A percentile compares a stretch with the other conserved stretches of the same genome.
Conservation (phyloP, 257 asterid species). For the Solanum lignicaule region DNA sequence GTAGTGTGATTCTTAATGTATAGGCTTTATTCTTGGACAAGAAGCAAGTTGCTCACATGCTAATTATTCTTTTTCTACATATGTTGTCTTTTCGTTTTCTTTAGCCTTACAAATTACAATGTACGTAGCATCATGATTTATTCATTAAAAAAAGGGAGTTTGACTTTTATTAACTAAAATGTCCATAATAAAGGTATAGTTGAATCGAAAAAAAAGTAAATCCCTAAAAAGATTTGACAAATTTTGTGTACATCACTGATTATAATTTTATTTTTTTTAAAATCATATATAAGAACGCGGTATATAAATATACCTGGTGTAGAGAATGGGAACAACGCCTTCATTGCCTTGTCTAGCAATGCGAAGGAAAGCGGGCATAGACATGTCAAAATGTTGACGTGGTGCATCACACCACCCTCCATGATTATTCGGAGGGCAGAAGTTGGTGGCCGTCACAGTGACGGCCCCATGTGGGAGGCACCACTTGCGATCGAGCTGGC, state of each 20-base stretch:
- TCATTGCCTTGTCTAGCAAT: slow-evolving; percentile 51
- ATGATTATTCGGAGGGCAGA: slow-evolving; percentile 59
- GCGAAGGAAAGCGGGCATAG: slow-evolving; percentile 60
- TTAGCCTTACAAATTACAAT: neutral
- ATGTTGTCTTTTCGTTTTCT: neutral
- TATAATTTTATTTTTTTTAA: neutral
- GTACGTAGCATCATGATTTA: neutral
- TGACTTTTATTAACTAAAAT: neutral
- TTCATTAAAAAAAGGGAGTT: neutral
- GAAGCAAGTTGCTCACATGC: neutral
- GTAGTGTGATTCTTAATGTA: neutral
- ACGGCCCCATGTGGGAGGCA: slow-evolving; percentile 37
- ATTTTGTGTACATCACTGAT: neutral
- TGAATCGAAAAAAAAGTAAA: neutral
- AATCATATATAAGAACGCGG: neutral
- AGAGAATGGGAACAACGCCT: slow-evolving; percentile 54
- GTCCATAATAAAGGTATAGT: neutral
- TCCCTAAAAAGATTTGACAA: accelerated
- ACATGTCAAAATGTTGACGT: slow-evolving; percentile 65
- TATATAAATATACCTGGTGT: slow-evolving; percentile 34
- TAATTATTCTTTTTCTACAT: neutral
- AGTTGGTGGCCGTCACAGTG: slow-evolving; percentile 58
- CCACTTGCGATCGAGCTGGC: slow-evolving; percentile 32
- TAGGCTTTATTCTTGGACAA: neutral
- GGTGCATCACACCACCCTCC: slow-evolving; percentile 84